These are phyloP conservation scores for Populus tremula DNA, from an alignment of 345 rosid genomes.

Conservation along the genomic window DNA sequence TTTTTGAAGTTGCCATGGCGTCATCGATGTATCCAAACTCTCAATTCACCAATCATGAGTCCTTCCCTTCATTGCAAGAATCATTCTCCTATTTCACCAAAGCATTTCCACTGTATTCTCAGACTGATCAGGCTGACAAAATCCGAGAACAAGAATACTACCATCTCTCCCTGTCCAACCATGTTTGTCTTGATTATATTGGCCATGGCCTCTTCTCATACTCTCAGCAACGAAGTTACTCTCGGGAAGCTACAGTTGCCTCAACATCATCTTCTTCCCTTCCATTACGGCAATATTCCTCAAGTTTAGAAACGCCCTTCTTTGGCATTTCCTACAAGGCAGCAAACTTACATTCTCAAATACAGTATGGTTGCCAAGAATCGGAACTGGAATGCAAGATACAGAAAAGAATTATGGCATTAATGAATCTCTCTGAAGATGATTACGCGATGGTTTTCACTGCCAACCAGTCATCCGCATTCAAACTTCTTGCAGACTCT, in stretches of 20 bases:
- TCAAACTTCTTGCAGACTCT: slow-evolving; percentile 68
- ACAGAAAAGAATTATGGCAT: slow-evolving; percentile 52
- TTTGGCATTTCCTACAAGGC: slow-evolving; percentile 50
- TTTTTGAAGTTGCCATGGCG: slow-evolving; percentile 42
- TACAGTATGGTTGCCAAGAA: slow-evolving; percentile 40
- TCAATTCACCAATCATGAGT: slow-evolving; percentile 77
- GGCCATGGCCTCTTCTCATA: slow-evolving; percentile 80
- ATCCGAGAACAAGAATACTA: slow-evolving; percentile 59
- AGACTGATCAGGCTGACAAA: slow-evolving; percentile 52
- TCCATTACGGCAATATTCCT: background rate
- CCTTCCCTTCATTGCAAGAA: slow-evolving; percentile 62
- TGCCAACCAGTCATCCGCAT: slow-evolving; percentile 68
- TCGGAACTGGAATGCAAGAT: slow-evolving; percentile 44
- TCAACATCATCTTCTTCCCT: slow-evolving; percentile 33
- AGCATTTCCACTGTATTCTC: slow-evolving; percentile 50
- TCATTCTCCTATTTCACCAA: slow-evolving; percentile 46
- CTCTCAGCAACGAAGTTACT: slow-evolving; percentile 34
- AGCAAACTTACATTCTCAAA: slow-evolving; percentile 38
- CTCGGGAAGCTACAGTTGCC: slow-evolving; percentile 2
- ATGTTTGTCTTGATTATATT: slow-evolving; percentile 59
- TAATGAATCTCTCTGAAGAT: slow-evolving; percentile 73
- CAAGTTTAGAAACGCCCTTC: slow-evolving; percentile 21
- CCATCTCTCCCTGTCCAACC: slow-evolving; percentile 50
- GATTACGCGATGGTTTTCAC: slow-evolving; percentile 67
- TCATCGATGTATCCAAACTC: slow-evolving; percentile 41